Conservation (phyloP, 352 stramenopile genomes). For the Globisporangium cylindrosporum region DNA sequence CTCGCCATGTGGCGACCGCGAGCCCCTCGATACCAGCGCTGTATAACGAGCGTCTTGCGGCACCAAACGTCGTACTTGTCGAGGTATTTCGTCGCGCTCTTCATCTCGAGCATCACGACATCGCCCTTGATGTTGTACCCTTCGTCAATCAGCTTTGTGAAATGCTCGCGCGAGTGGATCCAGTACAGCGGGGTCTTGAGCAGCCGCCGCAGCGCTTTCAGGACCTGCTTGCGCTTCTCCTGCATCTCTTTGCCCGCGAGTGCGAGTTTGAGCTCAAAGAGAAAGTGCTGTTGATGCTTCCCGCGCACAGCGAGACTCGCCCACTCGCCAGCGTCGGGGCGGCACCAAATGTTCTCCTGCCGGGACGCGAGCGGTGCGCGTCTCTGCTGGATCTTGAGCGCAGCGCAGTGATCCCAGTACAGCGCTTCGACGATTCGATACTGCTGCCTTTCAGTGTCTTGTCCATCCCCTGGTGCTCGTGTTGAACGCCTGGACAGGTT, state of each 20-base stretch:
- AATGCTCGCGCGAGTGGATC: slow-evolving; percentile 40
- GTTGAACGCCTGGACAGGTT: not conserved
- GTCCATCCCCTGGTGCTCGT: not conserved
- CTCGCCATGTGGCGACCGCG: slow-evolving; percentile 29
- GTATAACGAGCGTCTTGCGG: slow-evolving; percentile 33
- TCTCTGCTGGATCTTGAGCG: slow-evolving; percentile 55
- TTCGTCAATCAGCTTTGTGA: slow-evolving; percentile 51
- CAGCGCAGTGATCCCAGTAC: slow-evolving; percentile 84
- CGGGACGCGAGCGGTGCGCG: slow-evolving; percentile 42
- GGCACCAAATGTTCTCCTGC: slow-evolving; percentile 62
- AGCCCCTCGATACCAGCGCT: slow-evolving; percentile 62
- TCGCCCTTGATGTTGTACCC: slow-evolving; percentile 58
- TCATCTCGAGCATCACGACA: slow-evolving; percentile 69
- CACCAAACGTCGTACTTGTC: slow-evolving; percentile 71
- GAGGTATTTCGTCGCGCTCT: slow-evolving; percentile 48
- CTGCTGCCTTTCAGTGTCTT: not conserved
- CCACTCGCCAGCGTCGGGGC: slow-evolving; percentile 72
- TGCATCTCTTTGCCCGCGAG: slow-evolving; percentile 55
- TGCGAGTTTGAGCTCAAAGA: slow-evolving; percentile 60
- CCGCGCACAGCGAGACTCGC: slow-evolving; percentile 54
- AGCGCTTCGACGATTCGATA: slow-evolving; percentile 56
- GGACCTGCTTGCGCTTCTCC: slow-evolving; percentile 38
- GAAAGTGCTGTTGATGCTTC: slow-evolving; percentile 59
- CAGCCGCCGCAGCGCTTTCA: slow-evolving; percentile 50
- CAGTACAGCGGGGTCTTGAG: slow-evolving; percentile 60